Evolutionary conservation across 2,329 filamentous ascomycete species (phyloP).

Genomic region (Passalora sequoiae): DNA sequence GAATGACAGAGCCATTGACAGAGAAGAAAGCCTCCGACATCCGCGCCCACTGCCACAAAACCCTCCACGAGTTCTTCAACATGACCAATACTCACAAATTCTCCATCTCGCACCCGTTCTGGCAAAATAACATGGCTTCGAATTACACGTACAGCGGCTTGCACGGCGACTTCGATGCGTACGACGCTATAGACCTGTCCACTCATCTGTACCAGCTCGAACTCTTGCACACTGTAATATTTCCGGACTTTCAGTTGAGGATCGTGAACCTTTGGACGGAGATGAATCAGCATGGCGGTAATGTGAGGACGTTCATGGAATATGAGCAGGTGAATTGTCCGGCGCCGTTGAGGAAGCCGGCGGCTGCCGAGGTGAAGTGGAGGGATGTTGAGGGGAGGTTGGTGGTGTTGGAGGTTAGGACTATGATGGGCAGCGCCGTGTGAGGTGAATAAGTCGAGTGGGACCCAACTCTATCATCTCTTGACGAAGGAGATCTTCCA

Average conservation of each 20-base stretch:
- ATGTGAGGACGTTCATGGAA: background rate
- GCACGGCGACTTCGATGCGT: background rate
- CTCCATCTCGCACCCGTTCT: background rate
- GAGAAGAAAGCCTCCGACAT: background rate
- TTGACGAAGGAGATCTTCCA: too few species aligned
- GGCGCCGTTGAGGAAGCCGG: background rate
- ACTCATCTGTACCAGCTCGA: background rate
- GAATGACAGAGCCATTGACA: too few species aligned
- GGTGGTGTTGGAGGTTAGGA: background rate
- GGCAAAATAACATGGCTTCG: background rate
- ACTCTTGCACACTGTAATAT: background rate
- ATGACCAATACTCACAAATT: background rate
- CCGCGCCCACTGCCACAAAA: background rate
- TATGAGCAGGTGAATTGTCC: background rate
- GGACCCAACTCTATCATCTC: too few species aligned
- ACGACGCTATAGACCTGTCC: background rate
- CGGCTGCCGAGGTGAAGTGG: conserved; percentile 1
- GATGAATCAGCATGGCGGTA: background rate
- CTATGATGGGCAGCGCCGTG: background rate
- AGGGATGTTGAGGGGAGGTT: background rate
- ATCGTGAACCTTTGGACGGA: background rate
- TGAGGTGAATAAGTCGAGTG: too few species aligned
- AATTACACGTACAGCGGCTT: conserved; percentile 1
- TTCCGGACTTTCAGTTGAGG: background rate
- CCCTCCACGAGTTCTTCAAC: background rate